Evolutionary conservation across 2,329 filamentous ascomycete genomes (phyloP).

Genomic region (Pseudopithomyces maydicus): DNA sequence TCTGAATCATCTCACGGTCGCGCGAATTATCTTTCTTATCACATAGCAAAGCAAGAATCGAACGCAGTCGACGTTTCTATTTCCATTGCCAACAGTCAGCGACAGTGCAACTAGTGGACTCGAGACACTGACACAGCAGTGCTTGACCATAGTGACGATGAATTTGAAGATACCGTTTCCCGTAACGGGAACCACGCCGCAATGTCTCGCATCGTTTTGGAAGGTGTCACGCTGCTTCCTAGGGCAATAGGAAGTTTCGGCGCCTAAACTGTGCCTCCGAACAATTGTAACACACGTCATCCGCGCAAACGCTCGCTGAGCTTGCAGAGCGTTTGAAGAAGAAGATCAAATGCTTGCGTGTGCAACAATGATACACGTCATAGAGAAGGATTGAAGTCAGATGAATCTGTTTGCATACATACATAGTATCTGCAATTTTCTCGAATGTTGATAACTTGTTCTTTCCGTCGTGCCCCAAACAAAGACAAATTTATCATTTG

Average conservation of each 20-base stretch:
- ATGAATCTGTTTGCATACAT: too few relatives aligned
- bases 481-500: too few relatives aligned
- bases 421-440: too few relatives aligned
- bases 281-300: background rate
- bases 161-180: background rate
- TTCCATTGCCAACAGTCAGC: background rate
- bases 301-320: background rate
- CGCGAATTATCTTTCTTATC: background rate
- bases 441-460: too few relatives aligned
- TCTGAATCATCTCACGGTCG: background rate
- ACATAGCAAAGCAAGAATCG: background rate
- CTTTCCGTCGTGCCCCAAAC: too few relatives aligned
- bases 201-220: background rate
- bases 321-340: background rate
- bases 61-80: background rate
- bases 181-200: background rate
- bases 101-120: background rate
- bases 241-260: background rate
- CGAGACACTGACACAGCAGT: background rate
- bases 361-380: background rate
- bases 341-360: background rate
- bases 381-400: too few relatives aligned
- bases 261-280: background rate
- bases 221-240: background rate
- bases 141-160: background rate